Conservation (phyloP, 2,329 filamentous ascomycete species). For the Verticillium klebahnii region DNA sequence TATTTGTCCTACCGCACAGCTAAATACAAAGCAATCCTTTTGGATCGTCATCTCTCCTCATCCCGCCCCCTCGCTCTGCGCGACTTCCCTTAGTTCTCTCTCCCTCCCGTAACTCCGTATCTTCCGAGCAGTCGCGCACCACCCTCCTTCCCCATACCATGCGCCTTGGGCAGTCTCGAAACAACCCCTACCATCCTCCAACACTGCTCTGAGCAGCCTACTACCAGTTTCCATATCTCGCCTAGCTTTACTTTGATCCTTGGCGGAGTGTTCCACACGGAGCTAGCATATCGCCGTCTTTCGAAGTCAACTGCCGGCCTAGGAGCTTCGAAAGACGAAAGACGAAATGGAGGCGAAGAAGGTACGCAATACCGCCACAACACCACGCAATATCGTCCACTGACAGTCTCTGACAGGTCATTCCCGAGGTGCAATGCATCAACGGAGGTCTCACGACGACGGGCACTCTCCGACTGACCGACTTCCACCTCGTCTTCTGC, state of each 20-base stretch:
- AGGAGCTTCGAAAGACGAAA: background rate
- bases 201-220: background rate
- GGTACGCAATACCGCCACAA: conserved; percentile 19
- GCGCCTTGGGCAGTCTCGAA: background rate
- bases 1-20: background rate
- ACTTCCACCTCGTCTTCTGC: conserved; percentile 57
- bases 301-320: background rate
- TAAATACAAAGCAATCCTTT: background rate
- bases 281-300: background rate
- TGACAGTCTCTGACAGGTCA: conserved; percentile 26
- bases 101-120: background rate
- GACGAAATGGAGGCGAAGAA: conserved; percentile 35
- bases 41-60: background rate
- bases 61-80: background rate
- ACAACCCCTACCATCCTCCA: background rate
- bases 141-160: background rate
- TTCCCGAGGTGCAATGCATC: conserved; percentile 57
- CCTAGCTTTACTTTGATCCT: background rate
- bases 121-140: background rate
- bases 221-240: background rate
- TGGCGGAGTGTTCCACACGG: background rate
- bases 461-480: conserved; percentile 56
- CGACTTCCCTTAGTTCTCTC: background rate
- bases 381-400: background rate
- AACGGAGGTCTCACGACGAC: conserved; percentile 52